phyloP scores from a whole-genome alignment of 2,329 filamentous ascomycete genomes.

The Xylaria hypoxylon region DNA sequence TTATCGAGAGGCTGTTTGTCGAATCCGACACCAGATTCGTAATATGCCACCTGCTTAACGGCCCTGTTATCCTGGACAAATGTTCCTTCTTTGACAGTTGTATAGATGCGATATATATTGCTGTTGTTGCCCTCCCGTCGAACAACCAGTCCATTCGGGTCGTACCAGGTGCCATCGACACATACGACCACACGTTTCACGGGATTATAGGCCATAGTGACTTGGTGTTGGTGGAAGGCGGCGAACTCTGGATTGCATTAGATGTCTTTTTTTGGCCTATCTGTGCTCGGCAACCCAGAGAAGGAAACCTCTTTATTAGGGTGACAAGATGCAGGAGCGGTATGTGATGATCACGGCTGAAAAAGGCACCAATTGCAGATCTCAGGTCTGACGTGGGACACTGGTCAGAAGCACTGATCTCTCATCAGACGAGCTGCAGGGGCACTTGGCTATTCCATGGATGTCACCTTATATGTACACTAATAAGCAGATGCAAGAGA shows the following conservation, averaged over 20 bases:
- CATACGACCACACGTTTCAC: conserved; percentile 44
- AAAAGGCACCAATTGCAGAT: conserved; percentile 36
- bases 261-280: conserved; percentile 9
- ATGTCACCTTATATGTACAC: conserved; percentile 15
- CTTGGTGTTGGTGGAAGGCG: conserved; percentile 2
- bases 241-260: conserved; percentile 16
- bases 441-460: conserved; percentile 25
- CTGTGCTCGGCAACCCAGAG: conserved; percentile 11
- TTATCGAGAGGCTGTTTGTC: conserved; percentile 38
- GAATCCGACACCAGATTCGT: conserved; percentile 42
- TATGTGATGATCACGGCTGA: conserved; percentile 32
- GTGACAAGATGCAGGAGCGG: conserved; percentile 14
- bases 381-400: conserved; percentile 35
- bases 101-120: conserved; percentile 42
- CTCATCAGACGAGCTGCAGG: conserved; percentile 35
- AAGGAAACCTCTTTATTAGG: conserved; percentile 29
- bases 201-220: conserved; percentile 36
- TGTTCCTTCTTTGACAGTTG: conserved; percentile 39
- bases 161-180: conserved; percentile 42
- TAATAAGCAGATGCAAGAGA: conserved; percentile 28
- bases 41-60: conserved; percentile 40
- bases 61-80: conserved; percentile 40
- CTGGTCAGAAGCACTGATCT: no score
- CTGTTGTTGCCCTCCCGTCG: conserved; percentile 42
- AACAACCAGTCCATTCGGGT: conserved; percentile 35